Evolutionary conservation across 768 basidiomycete species (phyloP).

Genomic region (Tephrocybe sp.): DNA sequence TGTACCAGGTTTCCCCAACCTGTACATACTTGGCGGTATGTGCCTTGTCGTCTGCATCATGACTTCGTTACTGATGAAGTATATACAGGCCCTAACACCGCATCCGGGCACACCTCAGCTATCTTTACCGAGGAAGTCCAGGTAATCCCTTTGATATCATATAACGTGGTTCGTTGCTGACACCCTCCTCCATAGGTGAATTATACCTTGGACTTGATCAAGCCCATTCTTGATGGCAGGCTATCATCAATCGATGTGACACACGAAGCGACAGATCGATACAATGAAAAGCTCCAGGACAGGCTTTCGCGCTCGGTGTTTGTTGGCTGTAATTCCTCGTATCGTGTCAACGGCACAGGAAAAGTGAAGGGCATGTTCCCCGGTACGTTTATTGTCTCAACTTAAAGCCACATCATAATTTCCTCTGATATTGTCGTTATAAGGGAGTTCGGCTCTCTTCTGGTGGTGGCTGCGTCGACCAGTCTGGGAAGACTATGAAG

Average conservation of each 20-base stretch:
- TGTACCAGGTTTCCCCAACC: slow-evolving; percentile 47
- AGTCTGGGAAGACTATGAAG: slow-evolving; percentile 16
- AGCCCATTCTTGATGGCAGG: slow-evolving; percentile 20
- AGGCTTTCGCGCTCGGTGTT: slow-evolving; percentile 24
- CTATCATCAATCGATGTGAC: slow-evolving; percentile 18
- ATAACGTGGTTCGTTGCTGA: not conserved
- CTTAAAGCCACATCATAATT: no score
- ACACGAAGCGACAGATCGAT: slow-evolving; percentile 17
- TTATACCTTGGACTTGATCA: slow-evolving; percentile 33
- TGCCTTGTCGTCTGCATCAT: not conserved
- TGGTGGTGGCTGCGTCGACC: slow-evolving; percentile 21
- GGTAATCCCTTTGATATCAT: slow-evolving; percentile 21
- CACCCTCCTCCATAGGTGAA: slow-evolving; percentile 28
- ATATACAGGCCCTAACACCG: slow-evolving; percentile 40
- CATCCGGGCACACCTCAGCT: slow-evolving; percentile 44
- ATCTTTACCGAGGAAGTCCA: slow-evolving; percentile 44
- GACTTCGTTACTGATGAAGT: not conserved
- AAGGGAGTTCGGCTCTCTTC: slow-evolving; percentile 15
- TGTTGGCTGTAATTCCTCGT: slow-evolving; percentile 40
- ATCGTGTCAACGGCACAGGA: slow-evolving; percentile 34
- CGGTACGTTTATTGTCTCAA: no score
- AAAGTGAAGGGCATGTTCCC: slow-evolving; percentile 41
- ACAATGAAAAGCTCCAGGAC: slow-evolving; percentile 21
- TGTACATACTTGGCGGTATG: slow-evolving; percentile 39
- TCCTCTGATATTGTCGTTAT: no score